These are phyloP conservation scores for Trichophyton rubrum DNA, from an alignment of 2,329 filamentous ascomycete species.

Conservation along the genomic window DNA sequence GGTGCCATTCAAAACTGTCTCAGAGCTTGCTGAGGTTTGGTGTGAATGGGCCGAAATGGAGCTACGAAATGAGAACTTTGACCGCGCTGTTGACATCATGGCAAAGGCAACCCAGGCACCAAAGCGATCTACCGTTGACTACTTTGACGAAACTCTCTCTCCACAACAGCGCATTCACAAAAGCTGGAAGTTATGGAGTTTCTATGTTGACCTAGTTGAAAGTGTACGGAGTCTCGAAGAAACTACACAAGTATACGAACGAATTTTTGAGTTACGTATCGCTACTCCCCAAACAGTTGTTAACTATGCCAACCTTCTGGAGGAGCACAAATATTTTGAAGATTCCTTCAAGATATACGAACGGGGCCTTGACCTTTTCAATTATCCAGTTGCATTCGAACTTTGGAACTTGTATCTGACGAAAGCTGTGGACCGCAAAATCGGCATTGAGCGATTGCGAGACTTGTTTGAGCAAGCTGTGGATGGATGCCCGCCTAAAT, in stretches of 20 bases:
- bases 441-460: slow-evolving; percentile 82
- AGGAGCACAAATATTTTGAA: slow-evolving; percentile 90
- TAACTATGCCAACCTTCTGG: slow-evolving; percentile 91
- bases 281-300: slow-evolving; percentile 96
- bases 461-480: slow-evolving; percentile 96
- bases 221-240: slow-evolving; percentile 84
- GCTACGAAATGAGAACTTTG: slow-evolving; percentile 87
- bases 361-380: slow-evolving; percentile 92
- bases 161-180: slow-evolving; percentile 97
- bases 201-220: slow-evolving; percentile 96
- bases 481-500: slow-evolving; percentile 86
- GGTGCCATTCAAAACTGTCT: slow-evolving; percentile 94
- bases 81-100: slow-evolving; percentile 90
- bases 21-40: slow-evolving; percentile 95
- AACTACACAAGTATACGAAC: slow-evolving; percentile 86
- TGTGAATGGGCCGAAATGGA: slow-evolving; percentile 99
- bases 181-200: slow-evolving; percentile 98
- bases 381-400: slow-evolving; percentile 94
- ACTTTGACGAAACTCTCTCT: slow-evolving; percentile 87
- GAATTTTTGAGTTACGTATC: slow-evolving; percentile 95
- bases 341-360: slow-evolving; percentile 98
- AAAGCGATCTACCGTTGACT: slow-evolving; percentile 95
- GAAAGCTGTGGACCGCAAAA: slow-evolving; percentile 92
- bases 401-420: slow-evolving; percentile 97
- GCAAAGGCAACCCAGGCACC: slow-evolving; percentile 94